phyloP scores from a whole-genome alignment of 257 asterid species.

The Voacanga thouarsii region DNA sequence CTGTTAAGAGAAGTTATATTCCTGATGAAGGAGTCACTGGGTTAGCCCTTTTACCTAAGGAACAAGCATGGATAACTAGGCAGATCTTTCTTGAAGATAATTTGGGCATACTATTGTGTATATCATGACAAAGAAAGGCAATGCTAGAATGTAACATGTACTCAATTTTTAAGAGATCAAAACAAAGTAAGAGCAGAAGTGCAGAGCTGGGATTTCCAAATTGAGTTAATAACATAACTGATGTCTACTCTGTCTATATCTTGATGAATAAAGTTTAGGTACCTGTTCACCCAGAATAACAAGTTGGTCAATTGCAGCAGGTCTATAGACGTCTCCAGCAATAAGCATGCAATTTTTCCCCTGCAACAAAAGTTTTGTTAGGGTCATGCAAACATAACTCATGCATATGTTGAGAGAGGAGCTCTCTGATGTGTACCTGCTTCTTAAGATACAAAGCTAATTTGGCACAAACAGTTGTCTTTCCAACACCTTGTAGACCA shows the following conservation, averaged over 20 bases:
- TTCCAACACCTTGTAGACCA: slow-evolving; percentile 99
- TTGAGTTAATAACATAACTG: background rate
- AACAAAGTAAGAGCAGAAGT: background rate
- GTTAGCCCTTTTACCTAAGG: background rate
- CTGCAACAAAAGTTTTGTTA: slow-evolving; percentile 40
- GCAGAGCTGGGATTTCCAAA: background rate
- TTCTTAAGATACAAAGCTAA: slow-evolving; percentile 91
- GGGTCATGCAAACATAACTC: slow-evolving; percentile 19
- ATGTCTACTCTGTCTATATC: background rate
- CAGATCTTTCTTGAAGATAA: no score
- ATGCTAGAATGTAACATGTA: no score
- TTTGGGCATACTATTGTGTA: no score
- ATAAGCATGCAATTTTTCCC: slow-evolving; percentile 97
- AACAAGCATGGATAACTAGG: no score
- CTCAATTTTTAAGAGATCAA: background rate
- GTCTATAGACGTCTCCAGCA: slow-evolving; percentile 97
- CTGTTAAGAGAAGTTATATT: no score
- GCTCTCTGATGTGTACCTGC: slow-evolving; percentile 50
- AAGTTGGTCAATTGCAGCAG: slow-evolving; percentile 98
- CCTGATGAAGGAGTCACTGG: background rate
- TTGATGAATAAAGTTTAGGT: background rate
- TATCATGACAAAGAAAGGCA: no score
- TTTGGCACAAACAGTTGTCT: slow-evolving; percentile 97
- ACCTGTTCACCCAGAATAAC: slow-evolving; percentile 75
- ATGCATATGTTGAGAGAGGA: slow-evolving; percentile 13